Conservation (phyloP, 345 rosid species). For the Toxicodendron radicans region DNA sequence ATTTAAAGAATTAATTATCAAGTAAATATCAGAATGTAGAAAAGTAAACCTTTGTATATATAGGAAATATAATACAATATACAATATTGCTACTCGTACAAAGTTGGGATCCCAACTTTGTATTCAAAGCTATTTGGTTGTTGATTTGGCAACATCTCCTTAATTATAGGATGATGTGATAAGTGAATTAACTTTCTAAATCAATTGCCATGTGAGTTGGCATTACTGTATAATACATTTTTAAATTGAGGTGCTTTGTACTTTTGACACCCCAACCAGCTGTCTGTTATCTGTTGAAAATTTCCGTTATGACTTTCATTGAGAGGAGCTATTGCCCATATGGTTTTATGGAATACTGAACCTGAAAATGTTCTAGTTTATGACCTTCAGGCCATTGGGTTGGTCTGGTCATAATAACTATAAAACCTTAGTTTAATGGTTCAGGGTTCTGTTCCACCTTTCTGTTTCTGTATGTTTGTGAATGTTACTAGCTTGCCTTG, state of each 20-base stretch:
- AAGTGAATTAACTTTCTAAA: too few relatives aligned
- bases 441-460: not conserved
- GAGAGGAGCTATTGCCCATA: not conserved
- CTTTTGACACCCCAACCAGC: not conserved
- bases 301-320: not conserved
- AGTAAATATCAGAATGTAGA: not conserved
- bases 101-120: too few relatives aligned
- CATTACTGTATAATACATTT: too few relatives aligned
- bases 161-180: too few relatives aligned
- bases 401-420: not conserved
- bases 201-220: too few relatives aligned
- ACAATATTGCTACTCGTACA: too few relatives aligned
- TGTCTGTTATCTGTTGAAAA: not conserved
- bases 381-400: not conserved
- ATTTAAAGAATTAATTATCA: not conserved
- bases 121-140: too few relatives aligned
- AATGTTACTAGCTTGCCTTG: not conserved
- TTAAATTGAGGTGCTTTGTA: not conserved
- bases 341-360: conserved; percentile 11
- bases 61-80: too few relatives aligned
- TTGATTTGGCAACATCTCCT: too few relatives aligned
- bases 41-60: too few relatives aligned
- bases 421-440: not conserved
- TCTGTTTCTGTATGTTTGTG: not conserved
- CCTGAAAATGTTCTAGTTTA: not conserved